Evolutionary conservation across 2,329 filamentous ascomycete genomes (phyloP), one percentile per base, ranked within the genome.

Genomic region (Ilyonectria robusta): DNA sequence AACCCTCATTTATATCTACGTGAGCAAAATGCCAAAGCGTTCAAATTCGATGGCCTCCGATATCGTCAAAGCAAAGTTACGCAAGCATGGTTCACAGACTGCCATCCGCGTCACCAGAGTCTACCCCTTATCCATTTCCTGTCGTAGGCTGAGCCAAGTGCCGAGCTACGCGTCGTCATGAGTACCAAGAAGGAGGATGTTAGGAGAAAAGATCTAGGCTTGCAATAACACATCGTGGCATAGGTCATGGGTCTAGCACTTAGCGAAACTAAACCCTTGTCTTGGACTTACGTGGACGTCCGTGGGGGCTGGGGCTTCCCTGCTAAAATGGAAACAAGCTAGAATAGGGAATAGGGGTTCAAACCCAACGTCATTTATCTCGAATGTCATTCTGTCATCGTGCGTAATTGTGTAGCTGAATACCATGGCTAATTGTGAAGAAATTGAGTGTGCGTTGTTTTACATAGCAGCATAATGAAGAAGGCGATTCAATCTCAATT

Each of bases 261-360:
- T 26, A 23, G 23, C 21, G 46, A 48, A 48, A 48, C 46, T 3
- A 48, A 26, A 29, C 46, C 46, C 46, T 29, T 48, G 46, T 15
- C 23, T 29, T 48, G 6, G 23, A 48, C 46, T 48, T 48, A 48
- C 46, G 46, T 48, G 46, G 46, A 48, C 46, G 17, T 26, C n/a
- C 3, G 23, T 29, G 46, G 46, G 46, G 46, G 44, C 13, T 23
- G 11, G 21, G 46, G 23, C 23, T 48, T 17, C 46, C 44, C 46
- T 26, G 21, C 10, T 6, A 11, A 17, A 48, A 13, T 26, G 6
- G 13, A 9, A 29, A 26, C 11, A 8, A 17, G 5, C 17, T 42
- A 42, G 40, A 42, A 42, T n/a, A 17, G 40, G 15, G 40, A 42
- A 48, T 15, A 17, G 23, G 46, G 46, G 21, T 5, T 26, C 11